These are phyloP conservation scores for Scedosporium minutisporum DNA, from an alignment of 2,329 filamentous ascomycete species.

Conservation along the genomic window DNA sequence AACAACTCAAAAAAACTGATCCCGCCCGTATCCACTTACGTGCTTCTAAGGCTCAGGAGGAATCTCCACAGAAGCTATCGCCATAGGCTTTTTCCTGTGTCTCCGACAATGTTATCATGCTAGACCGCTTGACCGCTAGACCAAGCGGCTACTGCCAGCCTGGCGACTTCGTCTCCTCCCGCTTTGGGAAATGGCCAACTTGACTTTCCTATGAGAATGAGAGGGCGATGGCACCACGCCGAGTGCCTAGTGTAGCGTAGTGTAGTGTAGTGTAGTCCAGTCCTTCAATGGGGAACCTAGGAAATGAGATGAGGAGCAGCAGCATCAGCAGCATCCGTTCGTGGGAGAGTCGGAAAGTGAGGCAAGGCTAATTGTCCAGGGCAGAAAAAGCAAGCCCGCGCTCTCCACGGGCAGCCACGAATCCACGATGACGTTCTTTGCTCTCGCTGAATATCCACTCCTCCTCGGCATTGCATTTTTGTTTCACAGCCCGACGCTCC, in stretches of 20 bases:
- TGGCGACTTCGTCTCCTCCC: no score
- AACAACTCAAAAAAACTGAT: background rate
- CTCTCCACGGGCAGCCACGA: background rate
- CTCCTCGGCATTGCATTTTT: background rate
- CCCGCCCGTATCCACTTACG: background rate
- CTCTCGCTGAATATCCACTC: background rate
- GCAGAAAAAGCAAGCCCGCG: background rate
- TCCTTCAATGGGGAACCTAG: background rate
- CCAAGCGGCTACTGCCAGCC: no score
- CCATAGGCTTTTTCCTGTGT: background rate
- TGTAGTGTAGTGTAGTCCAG: background rate
- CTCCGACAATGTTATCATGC: background rate
- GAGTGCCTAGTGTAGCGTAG: background rate
- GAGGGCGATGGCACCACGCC: background rate
- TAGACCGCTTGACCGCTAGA: no score
- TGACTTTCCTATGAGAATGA: no score
- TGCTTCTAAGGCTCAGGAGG: background rate
- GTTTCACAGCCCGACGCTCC: background rate
- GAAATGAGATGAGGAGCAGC: background rate
- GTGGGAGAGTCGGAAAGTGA: background rate
- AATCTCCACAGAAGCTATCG: background rate
- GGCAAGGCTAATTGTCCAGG: background rate
- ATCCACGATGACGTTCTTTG: background rate
- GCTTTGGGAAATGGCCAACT: no score
- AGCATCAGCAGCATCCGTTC: background rate